Base-by-base conservation (phyloP, 306 rosid genomes). In the Cicer cuneatum region DNA sequence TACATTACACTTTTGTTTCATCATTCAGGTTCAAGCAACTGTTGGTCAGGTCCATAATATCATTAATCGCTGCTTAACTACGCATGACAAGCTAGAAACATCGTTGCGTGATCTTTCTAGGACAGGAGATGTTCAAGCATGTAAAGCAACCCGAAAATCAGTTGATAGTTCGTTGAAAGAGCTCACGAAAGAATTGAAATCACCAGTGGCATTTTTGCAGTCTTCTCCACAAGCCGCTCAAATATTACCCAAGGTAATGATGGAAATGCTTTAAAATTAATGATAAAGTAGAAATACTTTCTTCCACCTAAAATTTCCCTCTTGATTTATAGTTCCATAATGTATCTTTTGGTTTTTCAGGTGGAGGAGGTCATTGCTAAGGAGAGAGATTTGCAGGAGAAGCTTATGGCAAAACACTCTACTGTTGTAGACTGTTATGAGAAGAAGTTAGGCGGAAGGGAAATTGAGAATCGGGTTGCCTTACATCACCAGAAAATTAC, bases 371-470 rank as follows among this genome's bases (percentile, higher is more conserved):
- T 95, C 77, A 84, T 89, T 70, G 77, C 70, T 9, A 95, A 90
- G 87, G 97, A 90, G 90, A 88, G 76, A 76, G 99, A 95, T 58
- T 82, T 92, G 85, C 96, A 87, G 79, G 98, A 95, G 79, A 95
- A 69, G 81, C 76, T 95, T 47, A 56, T 95, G 84, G 93, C 49
- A 10, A 95, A 95, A 84, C 97, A 95, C 89, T 19, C 89, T 0
- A 86, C 86, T 0, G 89, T 92, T 18, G 93, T 95, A 56, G 99
- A 95, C 77, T 84, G 98, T 86, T 92, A 90, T 7, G 98, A 95
- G 89, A 95, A 90, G 88, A 95, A 95, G 76, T 77, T 74, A 1
- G 90, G 89, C 49, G 93, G 99, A 39, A 88, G 92, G 73, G 99
- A 95, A 85, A 95, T 90, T 40, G 98, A 95, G 84, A 90, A 87